Percentiles rank a stretch among this genome's conserved stretches.
Evolutionary conservation across 495 filamentous ascomycete species (phyloP).

Genomic region (Neurospora sp.): DNA sequence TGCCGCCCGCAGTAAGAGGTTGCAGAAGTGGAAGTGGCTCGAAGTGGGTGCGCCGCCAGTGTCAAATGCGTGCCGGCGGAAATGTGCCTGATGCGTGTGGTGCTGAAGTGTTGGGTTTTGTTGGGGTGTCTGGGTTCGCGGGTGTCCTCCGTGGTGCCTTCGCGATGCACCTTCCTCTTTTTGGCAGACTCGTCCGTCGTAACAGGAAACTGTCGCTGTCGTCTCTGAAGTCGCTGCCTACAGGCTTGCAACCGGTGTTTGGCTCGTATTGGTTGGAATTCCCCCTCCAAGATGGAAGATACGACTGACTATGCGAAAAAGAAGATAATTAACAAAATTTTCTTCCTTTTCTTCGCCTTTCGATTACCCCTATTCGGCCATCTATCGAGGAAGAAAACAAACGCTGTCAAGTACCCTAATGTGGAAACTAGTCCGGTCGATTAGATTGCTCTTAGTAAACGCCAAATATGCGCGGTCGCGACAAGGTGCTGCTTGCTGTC

Average conservation of each 20-base stretch:
- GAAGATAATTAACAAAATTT: background rate
- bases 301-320: background rate
- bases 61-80: background rate
- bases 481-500: background rate
- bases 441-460: background rate
- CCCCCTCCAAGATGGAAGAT: background rate
- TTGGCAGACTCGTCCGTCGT: conserved; percentile 12
- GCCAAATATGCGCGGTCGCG: background rate
- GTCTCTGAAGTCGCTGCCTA: background rate
- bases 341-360: background rate
- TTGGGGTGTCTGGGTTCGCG: background rate
- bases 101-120: conserved; percentile 1
- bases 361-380: background rate
- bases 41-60: background rate
- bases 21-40: background rate
- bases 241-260: background rate
- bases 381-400: background rate
- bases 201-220: conserved; percentile 8
- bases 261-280: background rate
- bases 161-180: conserved; percentile 18
- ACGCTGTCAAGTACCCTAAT: background rate
- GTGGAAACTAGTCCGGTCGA: background rate
- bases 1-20: background rate
- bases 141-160: background rate
- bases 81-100: background rate